Percentiles rank a stretch among this genome's conserved stretches.
Conservation (phyloP, 1,284 basidiomycete species). For the Leccinum pseudoinsigne region DNA sequence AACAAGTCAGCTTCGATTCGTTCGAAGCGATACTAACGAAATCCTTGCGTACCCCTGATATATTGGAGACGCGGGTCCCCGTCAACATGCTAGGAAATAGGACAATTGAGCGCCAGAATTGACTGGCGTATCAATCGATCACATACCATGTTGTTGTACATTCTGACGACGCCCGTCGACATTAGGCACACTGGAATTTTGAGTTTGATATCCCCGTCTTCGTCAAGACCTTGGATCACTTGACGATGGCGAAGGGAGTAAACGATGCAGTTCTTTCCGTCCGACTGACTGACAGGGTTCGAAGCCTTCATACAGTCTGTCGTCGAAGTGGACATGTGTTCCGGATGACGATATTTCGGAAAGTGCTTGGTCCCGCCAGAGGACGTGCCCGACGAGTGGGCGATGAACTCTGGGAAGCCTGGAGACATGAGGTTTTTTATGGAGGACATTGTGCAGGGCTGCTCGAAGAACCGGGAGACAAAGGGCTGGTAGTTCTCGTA, state of each 20-base stretch:
- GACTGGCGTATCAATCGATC: neutral
- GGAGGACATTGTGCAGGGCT: conserved; percentile 18
- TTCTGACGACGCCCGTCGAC: conserved; percentile 25
- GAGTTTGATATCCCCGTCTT: conserved; percentile 7
- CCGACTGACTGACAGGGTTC: conserved; percentile 7
- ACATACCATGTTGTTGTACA: conserved; percentile 24
- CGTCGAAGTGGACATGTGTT: conserved; percentile 22
- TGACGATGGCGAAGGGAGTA: conserved; percentile 23
- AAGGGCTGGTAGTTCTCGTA: conserved; percentile 28
- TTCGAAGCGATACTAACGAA: neutral
- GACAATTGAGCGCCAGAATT: conserved; percentile 3
- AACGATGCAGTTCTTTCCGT: conserved; percentile 22
- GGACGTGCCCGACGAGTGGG: conserved; percentile 23
- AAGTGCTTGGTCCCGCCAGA: conserved; percentile 25
- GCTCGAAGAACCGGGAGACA: conserved; percentile 22
- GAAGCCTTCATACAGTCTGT: conserved; percentile 18
- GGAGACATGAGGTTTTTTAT: conserved; percentile 27
- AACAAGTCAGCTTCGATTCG: neutral
- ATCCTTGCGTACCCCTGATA: conserved; percentile 10
- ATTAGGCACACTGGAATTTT: conserved; percentile 26
- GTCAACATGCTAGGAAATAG: conserved; percentile 13
- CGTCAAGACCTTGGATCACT: conserved; percentile 17
- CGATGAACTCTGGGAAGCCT: conserved; percentile 25
- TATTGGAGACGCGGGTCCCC: conserved; percentile 15
- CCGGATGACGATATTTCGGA: conserved; percentile 24